phyloP scores from a whole-genome alignment of 805 yeast species.

The Candida pini region DNA sequence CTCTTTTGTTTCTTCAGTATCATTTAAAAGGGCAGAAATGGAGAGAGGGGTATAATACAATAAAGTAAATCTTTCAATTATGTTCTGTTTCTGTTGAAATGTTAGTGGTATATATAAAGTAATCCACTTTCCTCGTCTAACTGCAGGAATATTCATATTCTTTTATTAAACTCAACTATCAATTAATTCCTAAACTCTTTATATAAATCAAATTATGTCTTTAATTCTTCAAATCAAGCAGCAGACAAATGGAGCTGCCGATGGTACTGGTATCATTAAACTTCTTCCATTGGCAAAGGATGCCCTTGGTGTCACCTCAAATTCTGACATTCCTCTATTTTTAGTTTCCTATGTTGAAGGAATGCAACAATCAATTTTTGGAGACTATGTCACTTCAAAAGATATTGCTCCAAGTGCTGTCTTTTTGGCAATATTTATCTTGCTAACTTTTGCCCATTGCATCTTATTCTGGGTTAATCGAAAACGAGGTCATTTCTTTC shows the following conservation, averaged over 20 bases:
- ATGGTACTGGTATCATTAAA: constrained; percentile 42
- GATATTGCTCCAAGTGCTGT: constrained; percentile 61
- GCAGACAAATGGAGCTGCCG: constrained; percentile 38
- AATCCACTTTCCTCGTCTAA: too few species aligned
- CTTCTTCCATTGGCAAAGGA: constrained; percentile 29
- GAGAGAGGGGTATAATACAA: too few species aligned
- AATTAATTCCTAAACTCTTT: not conserved
- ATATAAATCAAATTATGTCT: too few species aligned
- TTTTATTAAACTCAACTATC: too few species aligned
- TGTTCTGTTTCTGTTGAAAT: too few species aligned
- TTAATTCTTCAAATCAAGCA: too few species aligned
- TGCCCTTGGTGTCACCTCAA: constrained; percentile 11
- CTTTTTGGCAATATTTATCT: constrained; percentile 46
- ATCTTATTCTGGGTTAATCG: constrained; percentile 42
- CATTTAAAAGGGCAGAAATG: too few species aligned
- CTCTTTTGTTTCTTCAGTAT: too few species aligned
- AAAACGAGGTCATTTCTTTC: constrained; percentile 56
- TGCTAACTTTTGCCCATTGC: constrained; percentile 43
- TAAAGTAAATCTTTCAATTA: too few species aligned
- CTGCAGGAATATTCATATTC: too few species aligned
- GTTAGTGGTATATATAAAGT: too few species aligned
- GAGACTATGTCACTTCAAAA: constrained; percentile 48
- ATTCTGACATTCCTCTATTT: constrained; percentile 32
- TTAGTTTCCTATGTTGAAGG: constrained; percentile 33
- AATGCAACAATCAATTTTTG: constrained; percentile 49